Evolutionary conservation across 306 rosid genomes (phyloP).

Genomic region (Hippophae rhamnoides): DNA sequence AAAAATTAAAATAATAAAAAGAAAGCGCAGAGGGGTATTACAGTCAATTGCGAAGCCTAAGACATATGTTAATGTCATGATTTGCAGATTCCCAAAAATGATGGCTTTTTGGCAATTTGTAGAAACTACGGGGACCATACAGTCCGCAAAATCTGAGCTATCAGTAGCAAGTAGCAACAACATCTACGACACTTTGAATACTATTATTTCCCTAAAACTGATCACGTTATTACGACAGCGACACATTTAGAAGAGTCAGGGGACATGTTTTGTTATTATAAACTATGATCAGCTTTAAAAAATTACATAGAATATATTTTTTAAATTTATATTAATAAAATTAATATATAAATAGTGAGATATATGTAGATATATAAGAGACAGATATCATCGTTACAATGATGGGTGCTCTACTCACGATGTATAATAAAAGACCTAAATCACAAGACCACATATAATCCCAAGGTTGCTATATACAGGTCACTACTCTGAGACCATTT

Average conservation of each 20-base stretch:
- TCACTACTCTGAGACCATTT: too few relatives aligned
- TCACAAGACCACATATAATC: too few relatives aligned
- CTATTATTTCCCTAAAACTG: slow-evolving; percentile 18
- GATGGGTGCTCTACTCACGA: too few relatives aligned
- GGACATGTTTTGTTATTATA: too few relatives aligned
- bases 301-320: too few relatives aligned
- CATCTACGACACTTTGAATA: slow-evolving; percentile 3
- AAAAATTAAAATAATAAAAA: neutral
- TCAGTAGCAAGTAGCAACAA: slow-evolving; percentile 13
- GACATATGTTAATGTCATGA: slow-evolving; percentile 25
- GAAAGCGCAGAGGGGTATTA: slow-evolving; percentile 12
- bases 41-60: slow-evolving; percentile 21
- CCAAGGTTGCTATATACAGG: too few relatives aligned
- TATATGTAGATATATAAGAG: too few relatives aligned
- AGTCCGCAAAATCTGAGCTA: slow-evolving; percentile 71
- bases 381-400: too few relatives aligned
- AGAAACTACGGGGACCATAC: slow-evolving; percentile 61
- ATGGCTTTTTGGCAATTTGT: slow-evolving; percentile 65
- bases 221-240: slow-evolving; percentile 10
- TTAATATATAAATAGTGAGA: too few relatives aligned
- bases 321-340: too few relatives aligned
- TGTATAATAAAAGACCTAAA: too few relatives aligned
- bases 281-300: too few relatives aligned
- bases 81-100: slow-evolving; percentile 65
- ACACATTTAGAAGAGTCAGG: neutral